These are phyloP conservation scores for Coprinopsis marcescibilis DNA, from an alignment of 768 basidiomycete species.

Conservation along the genomic window DNA sequence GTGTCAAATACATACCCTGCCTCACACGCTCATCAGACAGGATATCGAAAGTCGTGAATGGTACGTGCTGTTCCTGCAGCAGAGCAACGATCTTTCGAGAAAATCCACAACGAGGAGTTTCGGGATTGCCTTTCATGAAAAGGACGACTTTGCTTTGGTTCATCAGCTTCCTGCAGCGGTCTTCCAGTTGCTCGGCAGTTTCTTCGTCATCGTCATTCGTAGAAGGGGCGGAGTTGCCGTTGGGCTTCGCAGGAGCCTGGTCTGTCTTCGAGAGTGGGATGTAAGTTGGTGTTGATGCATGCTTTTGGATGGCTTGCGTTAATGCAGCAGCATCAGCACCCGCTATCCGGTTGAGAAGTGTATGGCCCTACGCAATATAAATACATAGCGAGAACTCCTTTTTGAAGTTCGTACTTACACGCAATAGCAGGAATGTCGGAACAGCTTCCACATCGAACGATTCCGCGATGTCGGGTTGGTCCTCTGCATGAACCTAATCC, in stretches of 20 bases:
- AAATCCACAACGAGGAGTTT: constrained; percentile 79
- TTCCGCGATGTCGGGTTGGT: constrained; percentile 77
- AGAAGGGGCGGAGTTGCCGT: background rate
- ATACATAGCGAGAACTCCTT: constrained; percentile 1
- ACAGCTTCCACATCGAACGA: constrained; percentile 91
- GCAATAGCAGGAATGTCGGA: constrained; percentile 76
- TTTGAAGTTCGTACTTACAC: constrained; percentile 36
- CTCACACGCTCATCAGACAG: constrained; percentile 74
- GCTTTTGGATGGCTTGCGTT: constrained; percentile 53
- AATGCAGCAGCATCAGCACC: constrained; percentile 76
- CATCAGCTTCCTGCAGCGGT: constrained; percentile 69
- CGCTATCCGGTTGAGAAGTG: constrained; percentile 67
- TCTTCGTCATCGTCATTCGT: constrained; percentile 32
- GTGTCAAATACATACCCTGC: constrained; percentile 48
- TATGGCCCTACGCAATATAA: constrained; percentile 66
- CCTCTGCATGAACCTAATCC: constrained; percentile 75
- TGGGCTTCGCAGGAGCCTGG: constrained; percentile 25
- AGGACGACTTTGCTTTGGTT: constrained; percentile 69
- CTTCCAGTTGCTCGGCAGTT: constrained; percentile 59
- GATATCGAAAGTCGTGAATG: constrained; percentile 80
- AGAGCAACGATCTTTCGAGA: constrained; percentile 69
- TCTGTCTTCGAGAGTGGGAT: constrained; percentile 47
- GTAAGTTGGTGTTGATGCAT: constrained; percentile 35
- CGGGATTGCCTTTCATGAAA: constrained; percentile 88
- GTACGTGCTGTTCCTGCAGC: constrained; percentile 55